A percentile compares a stretch with the other conserved stretches of the same genome.
Evolutionary conservation across 169 alveolate species (phyloP).

Genomic region (Eimeria acervulina): DNA sequence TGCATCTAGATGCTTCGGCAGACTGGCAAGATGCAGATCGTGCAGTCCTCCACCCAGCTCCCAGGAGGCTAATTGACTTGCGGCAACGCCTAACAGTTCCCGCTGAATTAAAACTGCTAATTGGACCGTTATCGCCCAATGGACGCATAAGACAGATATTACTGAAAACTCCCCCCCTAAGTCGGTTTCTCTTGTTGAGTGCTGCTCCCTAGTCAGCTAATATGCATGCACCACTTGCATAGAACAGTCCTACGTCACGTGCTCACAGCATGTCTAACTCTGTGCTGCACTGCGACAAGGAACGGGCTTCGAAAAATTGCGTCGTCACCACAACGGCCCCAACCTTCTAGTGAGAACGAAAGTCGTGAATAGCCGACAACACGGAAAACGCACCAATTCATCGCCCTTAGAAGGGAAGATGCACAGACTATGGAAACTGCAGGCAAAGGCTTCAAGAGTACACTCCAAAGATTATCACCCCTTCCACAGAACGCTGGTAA

Average conservation of each 20-base stretch:
- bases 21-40: not conserved
- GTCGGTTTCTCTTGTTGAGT: not conserved
- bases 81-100: not conserved
- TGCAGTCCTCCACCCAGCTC: not conserved
- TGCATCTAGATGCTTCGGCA: not conserved
- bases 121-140: not conserved
- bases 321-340: not conserved
- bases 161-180: not conserved
- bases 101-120: not conserved
- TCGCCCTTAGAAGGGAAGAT: not conserved
- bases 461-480: not conserved
- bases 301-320: not conserved
- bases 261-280: not conserved
- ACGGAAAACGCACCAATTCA: not conserved
- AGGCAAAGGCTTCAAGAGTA: not conserved
- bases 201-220: not conserved
- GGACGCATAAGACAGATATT: not conserved
- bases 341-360: not conserved
- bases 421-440: not conserved
- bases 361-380: not conserved
- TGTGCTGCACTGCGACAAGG: not conserved
- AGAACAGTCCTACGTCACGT: not conserved
- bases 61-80: not conserved
- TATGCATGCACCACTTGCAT: not conserved
- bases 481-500: not conserved